Base-by-base conservation (phyloP, 208 protist genomes). In the Leishmania arabica region DNA sequence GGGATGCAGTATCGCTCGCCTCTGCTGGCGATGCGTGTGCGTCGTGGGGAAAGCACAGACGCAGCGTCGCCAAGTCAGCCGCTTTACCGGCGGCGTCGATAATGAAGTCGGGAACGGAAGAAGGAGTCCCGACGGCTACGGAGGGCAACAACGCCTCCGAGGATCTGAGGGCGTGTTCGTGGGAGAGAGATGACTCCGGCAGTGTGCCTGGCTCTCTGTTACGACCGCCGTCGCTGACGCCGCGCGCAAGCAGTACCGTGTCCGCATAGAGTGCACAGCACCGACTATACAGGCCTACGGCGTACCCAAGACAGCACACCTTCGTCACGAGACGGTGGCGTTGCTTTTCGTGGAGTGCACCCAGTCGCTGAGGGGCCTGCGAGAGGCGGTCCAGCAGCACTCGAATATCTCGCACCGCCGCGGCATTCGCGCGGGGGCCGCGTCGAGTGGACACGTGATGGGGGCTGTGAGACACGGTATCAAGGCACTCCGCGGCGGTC, bases 71-170 rank as follows among this genome's bases (percentile, higher is more conserved):
- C 58, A 88, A 40, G 47, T 88, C 85, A 31, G 45, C 79, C 45
- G 81, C 49, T 65, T 70, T 69, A 21, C 81, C 85, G 0, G 85
- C 85, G 8, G 85, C 85, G 51, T 82, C 85, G 24, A 88, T 64
- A 34, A 84, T 77, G 21, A 88, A 78, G 66, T 84, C 85, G 5
- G 81, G 81, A 21, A 83, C 75, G 34, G 19, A 58, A 21, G 17
- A 76, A 9, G n/a, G 7, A 54, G 11, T 31, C 15, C 51, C 34
- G 71, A 24, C 6, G 13, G 51, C 71, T 15, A 34, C 51, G 31
- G 47, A 31, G 15, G 68, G 11, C 40, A 47, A 53, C 42, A 45
- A 9, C 27, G 24, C 45, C 51, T 19, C 40, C 34, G 68, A 17
- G 13, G 4, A 73, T 51, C 24, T 21, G 45, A 53, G 8, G 24